A percentile compares a stretch with the other conserved stretches of the same genome.
These are phyloP conservation scores for Porogramme epimiltina DNA, from an alignment of 1,284 basidiomycete species.

Conservation along the genomic window DNA sequence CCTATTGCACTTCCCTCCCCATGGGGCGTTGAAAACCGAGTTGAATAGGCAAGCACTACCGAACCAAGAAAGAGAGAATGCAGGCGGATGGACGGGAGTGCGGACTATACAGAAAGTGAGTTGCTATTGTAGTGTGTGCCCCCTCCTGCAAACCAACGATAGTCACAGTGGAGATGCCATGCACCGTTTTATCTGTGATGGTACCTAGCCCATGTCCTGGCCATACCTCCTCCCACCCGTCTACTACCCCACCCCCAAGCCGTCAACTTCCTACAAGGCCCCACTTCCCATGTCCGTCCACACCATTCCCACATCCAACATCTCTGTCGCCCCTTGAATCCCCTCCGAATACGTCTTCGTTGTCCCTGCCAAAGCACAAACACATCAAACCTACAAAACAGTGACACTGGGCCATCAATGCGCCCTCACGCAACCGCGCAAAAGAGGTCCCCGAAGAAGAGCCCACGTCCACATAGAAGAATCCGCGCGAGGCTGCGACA, in stretches of 20 bases:
- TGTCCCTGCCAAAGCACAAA: constrained; percentile 8
- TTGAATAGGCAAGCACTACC: constrained; percentile 65
- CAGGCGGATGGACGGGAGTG: constrained; percentile 76
- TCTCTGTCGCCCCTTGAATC: constrained; percentile 10
- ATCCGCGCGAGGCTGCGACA: constrained; percentile 51
- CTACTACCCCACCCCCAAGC: constrained; percentile 46
- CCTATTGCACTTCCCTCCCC: background rate
- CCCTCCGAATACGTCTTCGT: constrained; percentile 6
- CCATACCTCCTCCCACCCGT: constrained; percentile 61
- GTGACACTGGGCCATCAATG: constrained; percentile 44
- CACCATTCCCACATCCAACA: constrained; percentile 24
- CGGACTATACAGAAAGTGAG: constrained; percentile 72
- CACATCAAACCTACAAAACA: constrained; percentile 24
- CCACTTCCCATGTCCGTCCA: constrained; percentile 34
- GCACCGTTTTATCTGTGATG: constrained; percentile 62
- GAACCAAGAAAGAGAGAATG: constrained; percentile 76
- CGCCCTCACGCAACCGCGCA: constrained; percentile 42
- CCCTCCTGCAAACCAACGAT: constrained; percentile 13
- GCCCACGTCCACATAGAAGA: constrained; percentile 40
- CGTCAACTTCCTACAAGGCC: constrained; percentile 23
- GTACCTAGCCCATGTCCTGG: constrained; percentile 56
- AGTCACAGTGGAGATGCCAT: constrained; percentile 73
- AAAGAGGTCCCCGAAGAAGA: constrained; percentile 58
- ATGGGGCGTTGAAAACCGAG: background rate
- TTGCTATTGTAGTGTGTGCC: no score